A percentile compares a stretch with the other conserved stretches of the same genome.
These are phyloP conservation scores for Amphichorda felina DNA, from an alignment of 2,329 filamentous ascomycete species.

Conservation along the genomic window DNA sequence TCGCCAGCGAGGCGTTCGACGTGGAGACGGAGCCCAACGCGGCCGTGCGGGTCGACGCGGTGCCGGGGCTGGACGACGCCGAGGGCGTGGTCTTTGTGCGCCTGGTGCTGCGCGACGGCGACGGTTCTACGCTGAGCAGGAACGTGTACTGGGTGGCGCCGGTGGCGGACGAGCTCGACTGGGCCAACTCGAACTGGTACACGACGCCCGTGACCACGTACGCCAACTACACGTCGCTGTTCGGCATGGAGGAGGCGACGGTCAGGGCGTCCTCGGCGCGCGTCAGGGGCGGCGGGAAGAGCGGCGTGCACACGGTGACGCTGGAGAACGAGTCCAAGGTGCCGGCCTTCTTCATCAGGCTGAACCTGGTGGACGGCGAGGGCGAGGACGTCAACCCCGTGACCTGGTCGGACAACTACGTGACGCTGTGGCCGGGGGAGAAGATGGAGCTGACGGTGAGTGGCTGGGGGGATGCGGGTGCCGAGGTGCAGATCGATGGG, in stretches of 20 bases:
- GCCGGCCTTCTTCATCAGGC: slow-evolving; percentile 45
- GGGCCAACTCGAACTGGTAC: slow-evolving; percentile 46
- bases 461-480: slow-evolving; percentile 6
- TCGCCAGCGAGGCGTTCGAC: slow-evolving; percentile 20
- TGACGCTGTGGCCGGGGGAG: slow-evolving; percentile 48
- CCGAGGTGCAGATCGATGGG: slow-evolving; percentile 6
- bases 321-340: slow-evolving; percentile 38
- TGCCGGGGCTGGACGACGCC: slow-evolving; percentile 14
- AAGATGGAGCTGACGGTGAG: slow-evolving; percentile 17
- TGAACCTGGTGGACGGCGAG: slow-evolving; percentile 32
- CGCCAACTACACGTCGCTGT: slow-evolving; percentile 33
- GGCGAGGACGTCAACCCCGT: slow-evolving; percentile 36
- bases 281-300: slow-evolving; percentile 3
- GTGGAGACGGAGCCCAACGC: slow-evolving; percentile 29
- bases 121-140: slow-evolving; percentile 28
- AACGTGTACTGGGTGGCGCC: slow-evolving; percentile 49
- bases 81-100: slow-evolving; percentile 36
- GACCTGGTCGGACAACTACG: slow-evolving; percentile 50
- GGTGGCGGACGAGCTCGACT: slow-evolving; percentile 36
- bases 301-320: slow-evolving; percentile 16
- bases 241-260: slow-evolving; percentile 21
- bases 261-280: slow-evolving; percentile 16
- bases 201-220: slow-evolving; percentile 42
- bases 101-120: slow-evolving; percentile 27
- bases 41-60: slow-evolving; percentile 16